Evolutionary conservation across 176 grass and related monocot species (phyloP), one percentile per base, ranked within the genome.

Genomic region (Juncus effusus): DNA sequence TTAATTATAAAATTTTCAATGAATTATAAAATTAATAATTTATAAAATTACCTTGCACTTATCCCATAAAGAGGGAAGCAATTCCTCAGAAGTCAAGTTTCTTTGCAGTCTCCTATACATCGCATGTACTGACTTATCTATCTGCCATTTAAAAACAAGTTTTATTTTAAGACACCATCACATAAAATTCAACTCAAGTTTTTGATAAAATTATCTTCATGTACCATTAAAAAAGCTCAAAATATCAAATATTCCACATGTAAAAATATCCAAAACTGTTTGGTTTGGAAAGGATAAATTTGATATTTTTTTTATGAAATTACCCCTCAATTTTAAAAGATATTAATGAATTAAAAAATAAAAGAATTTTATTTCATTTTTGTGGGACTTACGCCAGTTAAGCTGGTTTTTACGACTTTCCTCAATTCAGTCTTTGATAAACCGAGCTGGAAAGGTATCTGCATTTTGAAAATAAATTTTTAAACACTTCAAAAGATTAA

Each of bases 61-160:
- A 56, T 99, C 95, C 95, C 95, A 99, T 59, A 99, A 76, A 12
- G 95, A 92, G 63, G 95, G 95, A 59, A 99, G 82, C 57, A 99
- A 81, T 56, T 99, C 95, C 49, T 99, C 95, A 40, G 95, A 99
- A 41, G 80, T 94, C 36, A 99, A 79, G 19, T 77, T 87, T 59
- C 89, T 99, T 62, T 99, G 95, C 37, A 99, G 86, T 63, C 83
- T 94, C 65, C 81, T 99, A 78, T 90, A 94, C 95, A 99, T 99
- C 44, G 89, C 76, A 47, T 59, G 62, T 77, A 99, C 90, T 11
- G 95, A 99, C 59, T 84, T 94, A 69, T 99, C 95, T 76, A 99
- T 80, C 95, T 99, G 85, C 71, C 7, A 72, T 72, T 28, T 28
- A 1, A 28, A 28, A 28, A 1, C 19, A 28, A 28, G 19, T 28